A percentile compares a stretch with the other conserved stretches of the same genome.
Conservation (phyloP, 352 stramenopile species). For the Globisporangium carolinianum region DNA sequence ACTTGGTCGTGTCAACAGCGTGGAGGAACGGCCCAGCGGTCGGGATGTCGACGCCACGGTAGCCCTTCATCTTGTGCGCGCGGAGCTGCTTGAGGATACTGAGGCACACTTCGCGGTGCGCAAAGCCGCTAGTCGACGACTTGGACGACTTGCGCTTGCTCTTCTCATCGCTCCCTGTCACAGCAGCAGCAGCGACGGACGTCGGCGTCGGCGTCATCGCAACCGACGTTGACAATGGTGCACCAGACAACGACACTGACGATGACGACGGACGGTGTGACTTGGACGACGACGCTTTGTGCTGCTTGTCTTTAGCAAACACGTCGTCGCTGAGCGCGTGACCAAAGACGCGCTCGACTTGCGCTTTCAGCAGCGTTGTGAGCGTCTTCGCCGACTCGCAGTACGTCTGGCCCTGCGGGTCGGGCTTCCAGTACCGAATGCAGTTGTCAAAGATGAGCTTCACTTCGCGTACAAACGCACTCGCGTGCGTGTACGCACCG, state of each 20-base stretch:
- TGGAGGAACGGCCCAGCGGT: slow-evolving; percentile 77
- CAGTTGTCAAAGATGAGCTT: slow-evolving; percentile 86
- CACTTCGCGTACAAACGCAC: slow-evolving; percentile 52
- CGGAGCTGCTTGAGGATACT: slow-evolving; percentile 68
- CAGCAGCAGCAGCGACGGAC: no score
- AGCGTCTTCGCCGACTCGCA: slow-evolving; percentile 68
- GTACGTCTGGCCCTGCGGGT: slow-evolving; percentile 73
- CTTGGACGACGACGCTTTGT: slow-evolving; percentile 21
- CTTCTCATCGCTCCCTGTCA: slow-evolving; percentile 11
- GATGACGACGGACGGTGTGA: slow-evolving; percentile 4
- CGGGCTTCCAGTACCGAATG: slow-evolving; percentile 69
- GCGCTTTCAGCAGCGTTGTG: slow-evolving; percentile 40
- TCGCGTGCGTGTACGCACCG: slow-evolving; percentile 49
- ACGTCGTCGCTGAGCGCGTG: slow-evolving; percentile 18
- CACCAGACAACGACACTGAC: slow-evolving; percentile 1
- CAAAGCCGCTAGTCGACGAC: slow-evolving; percentile 24
- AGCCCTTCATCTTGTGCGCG: slow-evolving; percentile 82
- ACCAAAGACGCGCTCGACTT: slow-evolving; percentile 30
- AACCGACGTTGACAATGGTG: slow-evolving; percentile 7
- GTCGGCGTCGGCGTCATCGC: slow-evolving; percentile 3
- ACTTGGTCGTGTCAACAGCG: slow-evolving; percentile 82
- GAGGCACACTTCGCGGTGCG: slow-evolving; percentile 57
- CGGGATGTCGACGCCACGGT: slow-evolving; percentile 72
- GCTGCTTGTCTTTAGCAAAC: slow-evolving; percentile 29
- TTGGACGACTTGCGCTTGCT: slow-evolving; percentile 29